Percentiles rank a stretch among this genome's conserved stretches.
phyloP scores from a whole-genome alignment of 495 filamentous ascomycete genomes.

The Penicillium paradoxum region DNA sequence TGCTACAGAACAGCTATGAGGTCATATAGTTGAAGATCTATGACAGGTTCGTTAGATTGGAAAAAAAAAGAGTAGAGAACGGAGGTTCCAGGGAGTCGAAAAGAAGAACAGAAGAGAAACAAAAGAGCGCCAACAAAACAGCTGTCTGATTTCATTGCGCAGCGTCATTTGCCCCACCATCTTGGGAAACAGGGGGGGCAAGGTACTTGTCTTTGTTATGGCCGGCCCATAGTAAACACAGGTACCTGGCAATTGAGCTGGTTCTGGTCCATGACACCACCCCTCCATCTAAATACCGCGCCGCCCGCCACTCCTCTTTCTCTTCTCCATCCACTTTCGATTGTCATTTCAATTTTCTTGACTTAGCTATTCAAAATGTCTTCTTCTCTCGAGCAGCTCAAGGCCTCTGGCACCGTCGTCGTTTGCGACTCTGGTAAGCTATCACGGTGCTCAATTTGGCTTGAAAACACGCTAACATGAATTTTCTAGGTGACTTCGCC shows the following conservation, averaged over 20 bases:
- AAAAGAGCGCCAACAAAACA: not conserved
- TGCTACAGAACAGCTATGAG: not conserved
- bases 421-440: constrained; percentile 92
- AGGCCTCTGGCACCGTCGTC: constrained; percentile 91
- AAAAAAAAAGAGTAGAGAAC: not conserved
- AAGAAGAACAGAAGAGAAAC: not conserved
- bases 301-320: constrained; percentile 27
- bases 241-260: constrained; percentile 17
- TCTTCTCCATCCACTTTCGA: constrained; percentile 11
- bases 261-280: constrained; percentile 16
- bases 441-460: not conserved
- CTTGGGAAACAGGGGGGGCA: not conserved
- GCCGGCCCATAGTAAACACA: not conserved
- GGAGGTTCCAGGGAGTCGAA: not conserved
- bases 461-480: constrained; percentile 18
- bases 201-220: constrained; percentile 19
- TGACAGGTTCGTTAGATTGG: not conserved
- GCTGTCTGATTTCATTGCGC: constrained; percentile 21
- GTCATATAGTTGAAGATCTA: not conserved
- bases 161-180: constrained; percentile 38
- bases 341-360: not conserved
- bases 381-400: constrained; percentile 90
- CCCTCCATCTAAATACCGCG: constrained; percentile 25
- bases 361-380: constrained; percentile 50
- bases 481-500: constrained; percentile 64